Evolutionary conservation across 1,284 basidiomycete species (phyloP).

Genomic region (Anthracocystis panici-leucophaei): DNA sequence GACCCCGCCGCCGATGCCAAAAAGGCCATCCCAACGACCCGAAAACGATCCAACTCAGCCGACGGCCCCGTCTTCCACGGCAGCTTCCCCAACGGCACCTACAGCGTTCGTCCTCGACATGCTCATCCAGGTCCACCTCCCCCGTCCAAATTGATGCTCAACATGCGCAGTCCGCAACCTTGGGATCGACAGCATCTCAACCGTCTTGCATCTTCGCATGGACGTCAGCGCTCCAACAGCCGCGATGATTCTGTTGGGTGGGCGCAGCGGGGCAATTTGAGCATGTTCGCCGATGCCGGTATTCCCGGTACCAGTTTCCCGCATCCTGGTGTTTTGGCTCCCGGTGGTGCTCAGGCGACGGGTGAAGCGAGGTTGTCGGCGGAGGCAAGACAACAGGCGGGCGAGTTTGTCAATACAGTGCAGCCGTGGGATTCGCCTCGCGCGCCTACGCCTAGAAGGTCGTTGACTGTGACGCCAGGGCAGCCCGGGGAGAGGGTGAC

Average conservation of each 20-base stretch:
- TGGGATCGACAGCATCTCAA: slow-evolving; percentile 7
- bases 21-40: neutral
- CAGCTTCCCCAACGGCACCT: slow-evolving; percentile 27
- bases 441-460: slow-evolving; percentile 1
- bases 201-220: slow-evolving; percentile 2
- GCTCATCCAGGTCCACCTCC: slow-evolving; percentile 42
- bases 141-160: slow-evolving; percentile 4
- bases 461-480: slow-evolving; percentile 13
- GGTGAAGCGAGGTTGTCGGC: slow-evolving; percentile 7
- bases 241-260: slow-evolving; percentile 21
- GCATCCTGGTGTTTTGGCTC: slow-evolving; percentile 25
- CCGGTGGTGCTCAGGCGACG: neutral
- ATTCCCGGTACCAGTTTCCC: slow-evolving; percentile 43
- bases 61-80: slow-evolving; percentile 14
- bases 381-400: neutral
- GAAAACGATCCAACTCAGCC: slow-evolving; percentile 37
- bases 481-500: neutral
- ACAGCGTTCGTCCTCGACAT: slow-evolving; percentile 31
- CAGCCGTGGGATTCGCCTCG: slow-evolving; percentile 45
- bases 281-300: slow-evolving; percentile 25
- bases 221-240: slow-evolving; percentile 34
- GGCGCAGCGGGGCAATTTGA: slow-evolving; percentile 16
- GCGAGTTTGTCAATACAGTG: slow-evolving; percentile 28
- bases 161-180: slow-evolving; percentile 25
- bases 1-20: slow-evolving; percentile 1